A percentile compares a stretch with the other conserved stretches of the same genome.
phyloP scores from a whole-genome alignment of 2,329 filamentous ascomycete genomes.

The Colletotrichum neosansevieriae region DNA sequence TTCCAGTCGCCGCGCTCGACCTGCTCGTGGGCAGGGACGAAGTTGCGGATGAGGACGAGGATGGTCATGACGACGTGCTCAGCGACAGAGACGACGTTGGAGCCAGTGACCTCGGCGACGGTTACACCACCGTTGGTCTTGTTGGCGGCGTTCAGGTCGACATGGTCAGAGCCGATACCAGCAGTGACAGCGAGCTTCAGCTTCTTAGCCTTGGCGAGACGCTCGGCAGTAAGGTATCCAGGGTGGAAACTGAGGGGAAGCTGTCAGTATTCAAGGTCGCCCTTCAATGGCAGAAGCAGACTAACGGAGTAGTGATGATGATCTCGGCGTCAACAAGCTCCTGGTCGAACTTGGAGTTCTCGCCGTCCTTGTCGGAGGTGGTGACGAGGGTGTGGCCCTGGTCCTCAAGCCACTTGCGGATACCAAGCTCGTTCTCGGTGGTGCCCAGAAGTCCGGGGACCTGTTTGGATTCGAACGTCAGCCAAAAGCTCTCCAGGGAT shows the following conservation, averaged over 20 bases:
- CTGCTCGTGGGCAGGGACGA: conserved; percentile 96
- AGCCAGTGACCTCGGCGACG: conserved; percentile 97
- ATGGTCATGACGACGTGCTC: conserved; percentile 99
- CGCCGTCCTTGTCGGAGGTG: conserved; percentile 97
- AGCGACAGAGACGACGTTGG: conserved; percentile 97
- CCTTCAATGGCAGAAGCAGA: conserved; percentile 1
- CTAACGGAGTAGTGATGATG: conserved; percentile 98
- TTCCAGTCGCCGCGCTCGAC: conserved; percentile 92
- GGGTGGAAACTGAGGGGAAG: conserved; percentile 83
- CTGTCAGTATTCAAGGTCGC: neutral
- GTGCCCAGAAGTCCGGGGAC: conserved; percentile 89
- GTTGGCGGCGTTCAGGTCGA: conserved; percentile 97
- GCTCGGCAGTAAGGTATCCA: conserved; percentile 96
- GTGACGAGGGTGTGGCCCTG: conserved; percentile 97
- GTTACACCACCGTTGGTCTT: conserved; percentile 98
- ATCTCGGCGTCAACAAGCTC: conserved; percentile 97
- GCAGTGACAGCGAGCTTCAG: conserved; percentile 97
- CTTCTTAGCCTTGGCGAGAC: conserved; percentile 97
- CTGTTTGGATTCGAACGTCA: conserved; percentile 50
- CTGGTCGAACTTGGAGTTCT: conserved; percentile 92
- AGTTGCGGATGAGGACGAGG: conserved; percentile 95
- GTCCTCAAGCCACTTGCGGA: conserved; percentile 97
- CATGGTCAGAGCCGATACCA: conserved; percentile 98
- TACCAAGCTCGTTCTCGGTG: conserved; percentile 97
- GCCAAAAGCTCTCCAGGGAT: conserved; percentile 21